Evolutionary conservation across 345 rosid species (phyloP).

Genomic region (Trapa incisa): DNA sequence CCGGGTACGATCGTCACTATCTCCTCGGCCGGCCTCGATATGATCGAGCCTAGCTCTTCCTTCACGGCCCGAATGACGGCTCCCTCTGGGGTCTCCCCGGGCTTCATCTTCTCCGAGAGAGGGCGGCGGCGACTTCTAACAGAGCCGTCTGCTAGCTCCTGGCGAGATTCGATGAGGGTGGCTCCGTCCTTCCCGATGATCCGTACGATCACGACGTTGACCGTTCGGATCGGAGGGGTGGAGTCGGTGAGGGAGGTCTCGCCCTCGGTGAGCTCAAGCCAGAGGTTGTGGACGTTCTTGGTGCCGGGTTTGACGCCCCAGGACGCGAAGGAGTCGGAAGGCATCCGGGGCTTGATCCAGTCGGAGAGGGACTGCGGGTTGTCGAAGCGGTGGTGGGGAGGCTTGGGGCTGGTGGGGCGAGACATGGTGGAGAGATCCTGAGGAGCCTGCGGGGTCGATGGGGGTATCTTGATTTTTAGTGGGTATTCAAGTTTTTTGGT

Average conservation of each 20-base stretch:
- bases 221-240: conserved; percentile 61
- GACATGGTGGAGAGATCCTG: conserved; percentile 35
- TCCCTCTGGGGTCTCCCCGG: conserved; percentile 46
- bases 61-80: conserved; percentile 57
- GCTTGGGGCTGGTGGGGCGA: conserved; percentile 11
- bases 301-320: conserved; percentile 95
- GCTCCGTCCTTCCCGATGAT: conserved; percentile 26
- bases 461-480: too few species aligned
- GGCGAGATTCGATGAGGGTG: conserved; percentile 57
- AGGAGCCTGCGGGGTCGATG: conserved; percentile 30
- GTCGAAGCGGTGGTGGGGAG: conserved; percentile 29
- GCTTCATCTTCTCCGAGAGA: conserved; percentile 87
- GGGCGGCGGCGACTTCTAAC: conserved; percentile 55
- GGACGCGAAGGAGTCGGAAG: conserved; percentile 66
- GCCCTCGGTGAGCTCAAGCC: conserved; percentile 82
- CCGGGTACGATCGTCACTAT: conserved; percentile 41
- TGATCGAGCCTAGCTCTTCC: conserved; percentile 72
- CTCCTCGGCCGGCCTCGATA: conserved; percentile 10
- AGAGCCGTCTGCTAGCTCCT: conserved; percentile 72
- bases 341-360: conserved; percentile 73
- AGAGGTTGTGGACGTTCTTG: conserved; percentile 91
- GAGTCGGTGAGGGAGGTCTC: conserved; percentile 62
- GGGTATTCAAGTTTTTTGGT: too few species aligned
- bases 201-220: conserved; percentile 57
- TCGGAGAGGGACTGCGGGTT: conserved; percentile 74